Conservation (phyloP, 306 rosid species). For the Corylus avellana region DNA sequence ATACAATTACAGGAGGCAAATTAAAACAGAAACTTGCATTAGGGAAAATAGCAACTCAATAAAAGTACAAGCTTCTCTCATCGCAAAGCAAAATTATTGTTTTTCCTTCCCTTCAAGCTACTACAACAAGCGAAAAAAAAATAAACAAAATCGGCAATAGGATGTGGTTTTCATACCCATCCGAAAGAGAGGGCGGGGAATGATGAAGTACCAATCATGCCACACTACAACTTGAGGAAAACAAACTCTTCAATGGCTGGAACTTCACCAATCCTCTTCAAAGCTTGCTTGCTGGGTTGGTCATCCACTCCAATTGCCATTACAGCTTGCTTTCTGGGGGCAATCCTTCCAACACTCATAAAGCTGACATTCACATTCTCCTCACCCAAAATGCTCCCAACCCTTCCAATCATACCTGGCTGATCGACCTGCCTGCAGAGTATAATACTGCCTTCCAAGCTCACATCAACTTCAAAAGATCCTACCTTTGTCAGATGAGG, state of each 20-base stretch:
- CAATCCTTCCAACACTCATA: conserved; percentile 97
- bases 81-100: conserved; percentile 40
- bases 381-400: conserved; percentile 82
- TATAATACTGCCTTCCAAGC: conserved; percentile 88
- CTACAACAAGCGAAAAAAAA: conserved; percentile 9
- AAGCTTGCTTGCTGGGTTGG: conserved; percentile 60
- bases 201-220: background rate
- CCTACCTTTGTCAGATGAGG: conserved; percentile 96
- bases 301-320: conserved; percentile 99
- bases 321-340: conserved; percentile 98
- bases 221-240: conserved; percentile 75
- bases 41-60: background rate
- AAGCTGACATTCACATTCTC: conserved; percentile 96
- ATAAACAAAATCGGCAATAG: conserved; percentile 41
- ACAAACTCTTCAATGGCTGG: conserved; percentile 93
- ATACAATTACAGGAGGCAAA: background rate
- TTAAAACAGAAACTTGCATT: background rate
- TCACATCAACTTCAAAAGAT: conserved; percentile 93
- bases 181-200: background rate
- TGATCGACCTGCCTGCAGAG: conserved; percentile 98
- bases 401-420: conserved; percentile 92
- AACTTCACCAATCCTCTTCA: conserved; percentile 85
- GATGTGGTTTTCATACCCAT: conserved; percentile 30
- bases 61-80: conserved; percentile 1
- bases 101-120: conserved; percentile 28